A percentile compares a stretch with the other conserved stretches of the same genome.
phyloP scores from a whole-genome alignment of 495 filamentous ascomycete species.

The Aspergillus egyptiacus region DNA sequence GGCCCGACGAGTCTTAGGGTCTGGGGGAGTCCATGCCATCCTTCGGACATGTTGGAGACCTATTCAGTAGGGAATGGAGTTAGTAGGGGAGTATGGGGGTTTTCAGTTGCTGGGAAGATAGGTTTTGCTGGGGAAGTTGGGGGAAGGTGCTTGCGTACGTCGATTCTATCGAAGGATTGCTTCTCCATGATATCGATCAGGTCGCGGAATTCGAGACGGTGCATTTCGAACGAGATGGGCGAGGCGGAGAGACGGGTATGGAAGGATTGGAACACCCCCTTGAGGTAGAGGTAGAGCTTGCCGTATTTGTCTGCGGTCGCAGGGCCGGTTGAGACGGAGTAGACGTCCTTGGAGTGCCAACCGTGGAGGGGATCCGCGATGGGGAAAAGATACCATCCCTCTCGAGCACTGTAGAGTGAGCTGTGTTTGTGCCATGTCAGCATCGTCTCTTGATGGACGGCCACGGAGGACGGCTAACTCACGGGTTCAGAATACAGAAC shows the following conservation, averaged over 20 bases:
- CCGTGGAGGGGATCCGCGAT: constrained; percentile 17
- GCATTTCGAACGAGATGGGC: neutral
- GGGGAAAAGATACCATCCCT: constrained; percentile 11
- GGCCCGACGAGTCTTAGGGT: neutral
- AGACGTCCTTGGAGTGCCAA: constrained; percentile 24
- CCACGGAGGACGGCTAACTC: too few species aligned
- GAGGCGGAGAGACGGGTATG: neutral
- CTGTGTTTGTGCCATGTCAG: neutral
- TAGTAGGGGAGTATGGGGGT: too few species aligned
- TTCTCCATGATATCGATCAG: neutral
- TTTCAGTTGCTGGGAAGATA: too few species aligned
- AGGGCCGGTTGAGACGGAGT: constrained; percentile 9
- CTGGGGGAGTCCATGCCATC: neutral
- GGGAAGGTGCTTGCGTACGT: too few species aligned
- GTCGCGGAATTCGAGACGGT: too few species aligned
- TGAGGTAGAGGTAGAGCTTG: constrained; percentile 25
- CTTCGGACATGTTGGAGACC: too few species aligned
- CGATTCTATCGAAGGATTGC: neutral
- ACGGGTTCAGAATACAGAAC: constrained; percentile 28
- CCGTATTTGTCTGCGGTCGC: constrained; percentile 27
- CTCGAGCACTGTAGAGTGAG: neutral
- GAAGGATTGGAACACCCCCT: constrained; percentile 8
- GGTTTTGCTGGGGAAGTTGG: too few species aligned
- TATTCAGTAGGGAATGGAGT: too few species aligned
- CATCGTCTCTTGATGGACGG: too few species aligned